phyloP scores from a whole-genome alignment of 768 basidiomycete genomes.

The Tubosaeta brunneosetosa region DNA sequence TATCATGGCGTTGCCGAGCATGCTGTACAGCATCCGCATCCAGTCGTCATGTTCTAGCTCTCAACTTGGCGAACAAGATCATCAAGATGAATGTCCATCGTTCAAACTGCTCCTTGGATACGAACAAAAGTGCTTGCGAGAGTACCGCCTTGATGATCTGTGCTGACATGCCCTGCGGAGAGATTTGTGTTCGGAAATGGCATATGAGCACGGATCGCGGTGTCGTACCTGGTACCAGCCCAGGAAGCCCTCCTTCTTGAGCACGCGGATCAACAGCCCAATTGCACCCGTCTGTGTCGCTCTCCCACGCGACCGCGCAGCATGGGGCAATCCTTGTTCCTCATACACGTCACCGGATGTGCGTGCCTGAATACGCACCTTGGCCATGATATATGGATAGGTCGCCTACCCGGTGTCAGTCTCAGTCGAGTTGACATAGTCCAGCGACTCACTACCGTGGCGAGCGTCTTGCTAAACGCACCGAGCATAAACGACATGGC shows the following conservation, averaged over 20 bases:
- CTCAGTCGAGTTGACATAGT: neutral
- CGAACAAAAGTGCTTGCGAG: constrained; percentile 92
- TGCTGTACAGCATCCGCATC: neutral
- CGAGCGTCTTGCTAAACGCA: constrained; percentile 89
- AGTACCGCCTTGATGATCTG: constrained; percentile 95
- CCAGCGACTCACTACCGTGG: constrained; percentile 69
- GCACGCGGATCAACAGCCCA: constrained; percentile 67
- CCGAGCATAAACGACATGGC: constrained; percentile 82
- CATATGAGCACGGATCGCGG: constrained; percentile 18
- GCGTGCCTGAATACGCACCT: constrained; percentile 91
- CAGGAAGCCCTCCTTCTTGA: constrained; percentile 69
- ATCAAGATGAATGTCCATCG: constrained; percentile 75
- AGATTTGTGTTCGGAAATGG: no score
- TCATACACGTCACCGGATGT: constrained; percentile 44
- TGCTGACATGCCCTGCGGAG: constrained; percentile 83
- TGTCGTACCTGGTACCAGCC: constrained; percentile 90
- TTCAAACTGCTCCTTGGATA: constrained; percentile 97
- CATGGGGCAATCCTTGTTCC: constrained; percentile 19
- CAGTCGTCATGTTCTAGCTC: constrained; percentile 6
- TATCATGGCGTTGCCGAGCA: neutral
- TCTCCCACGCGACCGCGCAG: constrained; percentile 13
- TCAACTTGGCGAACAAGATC: constrained; percentile 41
- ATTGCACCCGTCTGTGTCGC: constrained; percentile 67
- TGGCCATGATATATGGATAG: constrained; percentile 95
- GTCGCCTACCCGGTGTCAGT: constrained; percentile 56